Percentiles rank a stretch among this genome's conserved stretches.
phyloP scores from a whole-genome alignment of 2,329 filamentous ascomycete genomes.

The Microdochium trichocladiopsis region DNA sequence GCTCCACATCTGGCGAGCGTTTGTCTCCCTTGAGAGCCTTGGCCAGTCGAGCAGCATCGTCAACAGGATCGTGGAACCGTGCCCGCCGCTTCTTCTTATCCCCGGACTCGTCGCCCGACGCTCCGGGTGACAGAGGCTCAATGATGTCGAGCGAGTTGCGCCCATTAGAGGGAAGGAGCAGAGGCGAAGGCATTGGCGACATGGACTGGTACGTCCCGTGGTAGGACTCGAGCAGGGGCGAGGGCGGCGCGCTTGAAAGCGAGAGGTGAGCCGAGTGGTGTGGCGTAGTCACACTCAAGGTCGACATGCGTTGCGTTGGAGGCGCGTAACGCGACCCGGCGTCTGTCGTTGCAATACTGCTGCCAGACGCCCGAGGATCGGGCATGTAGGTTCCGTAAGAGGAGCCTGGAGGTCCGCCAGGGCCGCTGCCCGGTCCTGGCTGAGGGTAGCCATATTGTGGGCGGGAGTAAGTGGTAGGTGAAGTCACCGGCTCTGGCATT shows the following conservation, averaged over 20 bases:
- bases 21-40: slow-evolving; percentile 64
- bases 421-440: not conserved
- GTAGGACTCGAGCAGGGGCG: slow-evolving; percentile 86
- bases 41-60: slow-evolving; percentile 71
- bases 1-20: slow-evolving; percentile 55
- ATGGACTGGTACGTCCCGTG: slow-evolving; percentile 90
- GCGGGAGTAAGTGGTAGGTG: slow-evolving; percentile 5
- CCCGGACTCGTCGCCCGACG: slow-evolving; percentile 39
- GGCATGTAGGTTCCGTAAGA: not conserved
- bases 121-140: slow-evolving; percentile 44
- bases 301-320: slow-evolving; percentile 42
- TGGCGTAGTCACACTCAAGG: slow-evolving; percentile 41
- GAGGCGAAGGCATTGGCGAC: slow-evolving; percentile 86
- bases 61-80: slow-evolving; percentile 77
- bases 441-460: not conserved
- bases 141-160: slow-evolving; percentile 27
- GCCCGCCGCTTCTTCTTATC: slow-evolving; percentile 49
- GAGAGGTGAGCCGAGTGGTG: slow-evolving; percentile 33
- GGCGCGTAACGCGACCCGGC: slow-evolving; percentile 34
- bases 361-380: not conserved
- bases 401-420: not conserved
- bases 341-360: not conserved
- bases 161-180: slow-evolving; percentile 51
- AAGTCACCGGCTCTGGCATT: not conserved
- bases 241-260: slow-evolving; percentile 59